These are phyloP conservation scores for Cyclospora cayetanensis DNA, from an alignment of 169 alveolate genomes.

Conservation along the genomic window DNA sequence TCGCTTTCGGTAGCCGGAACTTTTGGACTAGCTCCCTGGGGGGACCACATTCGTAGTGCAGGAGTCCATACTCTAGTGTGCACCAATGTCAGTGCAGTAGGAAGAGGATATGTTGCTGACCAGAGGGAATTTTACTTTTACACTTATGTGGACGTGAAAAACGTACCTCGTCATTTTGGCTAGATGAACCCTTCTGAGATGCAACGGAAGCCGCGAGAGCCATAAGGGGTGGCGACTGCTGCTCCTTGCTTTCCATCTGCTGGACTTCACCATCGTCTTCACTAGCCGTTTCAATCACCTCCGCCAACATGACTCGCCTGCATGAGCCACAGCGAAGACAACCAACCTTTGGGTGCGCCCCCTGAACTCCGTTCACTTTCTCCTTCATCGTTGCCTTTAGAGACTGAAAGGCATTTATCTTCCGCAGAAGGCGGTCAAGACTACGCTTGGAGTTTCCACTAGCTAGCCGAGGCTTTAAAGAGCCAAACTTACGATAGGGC, in stretches of 20 bases:
- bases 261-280: background rate
- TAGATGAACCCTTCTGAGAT: background rate
- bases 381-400: no score
- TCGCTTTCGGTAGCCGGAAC: slow-evolving; percentile 10
- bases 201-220: slow-evolving; percentile 46
- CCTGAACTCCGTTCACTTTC: no score
- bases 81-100: background rate
- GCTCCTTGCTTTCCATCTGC: background rate
- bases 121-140: background rate
- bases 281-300: slow-evolving; percentile 4
- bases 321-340: no score
- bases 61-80: background rate
- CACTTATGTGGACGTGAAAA: no score
- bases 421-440: no score
- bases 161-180: slow-evolving; percentile 21
- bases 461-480: background rate
- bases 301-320: slow-evolving; percentile 61
- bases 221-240: background rate
- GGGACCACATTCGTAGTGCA: background rate
- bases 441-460: no score
- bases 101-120: background rate
- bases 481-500: slow-evolving; percentile 58
- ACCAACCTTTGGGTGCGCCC: no score
- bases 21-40: slow-evolving; percentile 17
- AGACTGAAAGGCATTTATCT: no score